These are phyloP conservation scores for Tinospora cordifolia DNA, from an alignment of 164 flowering plant species.

Conservation along the genomic window DNA sequence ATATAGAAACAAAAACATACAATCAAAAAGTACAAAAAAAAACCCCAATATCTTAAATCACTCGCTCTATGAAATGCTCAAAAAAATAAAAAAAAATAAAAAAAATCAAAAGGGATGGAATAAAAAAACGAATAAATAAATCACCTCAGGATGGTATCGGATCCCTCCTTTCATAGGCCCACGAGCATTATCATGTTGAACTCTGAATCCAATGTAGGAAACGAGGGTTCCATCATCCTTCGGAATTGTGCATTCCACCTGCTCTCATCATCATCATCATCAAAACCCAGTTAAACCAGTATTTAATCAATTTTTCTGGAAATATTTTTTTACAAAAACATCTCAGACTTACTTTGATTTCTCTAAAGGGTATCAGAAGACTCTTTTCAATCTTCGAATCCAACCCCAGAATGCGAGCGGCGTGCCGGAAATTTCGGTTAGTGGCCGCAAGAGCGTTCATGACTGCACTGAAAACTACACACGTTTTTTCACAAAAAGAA, in stretches of 20 bases:
- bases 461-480: background rate
- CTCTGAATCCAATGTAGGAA: slow-evolving; percentile 78
- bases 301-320: background rate
- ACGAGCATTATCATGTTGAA: slow-evolving; percentile 89
- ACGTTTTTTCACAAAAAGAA: background rate
- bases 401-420: slow-evolving; percentile 60
- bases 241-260: slow-evolving; percentile 96
- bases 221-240: slow-evolving; percentile 81
- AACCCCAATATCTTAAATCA: background rate
- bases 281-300: background rate
- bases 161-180: slow-evolving; percentile 99
- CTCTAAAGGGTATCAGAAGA: slow-evolving; percentile 69
- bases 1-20: background rate
- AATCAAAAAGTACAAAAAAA: background rate
- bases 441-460: slow-evolving; percentile 82
- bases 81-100: background rate
- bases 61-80: background rate
- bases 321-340: background rate
- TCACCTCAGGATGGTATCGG: slow-evolving; percentile 90
- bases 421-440: slow-evolving; percentile 55
- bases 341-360: slow-evolving; percentile 46
- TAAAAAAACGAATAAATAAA: background rate
- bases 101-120: background rate
- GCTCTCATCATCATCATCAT: slow-evolving; percentile 6
- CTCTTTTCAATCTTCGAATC: slow-evolving; percentile 69